phyloP scores from a whole-genome alignment of 2,329 filamentous ascomycete genomes.

The Aspergillus viridinutans region DNA sequence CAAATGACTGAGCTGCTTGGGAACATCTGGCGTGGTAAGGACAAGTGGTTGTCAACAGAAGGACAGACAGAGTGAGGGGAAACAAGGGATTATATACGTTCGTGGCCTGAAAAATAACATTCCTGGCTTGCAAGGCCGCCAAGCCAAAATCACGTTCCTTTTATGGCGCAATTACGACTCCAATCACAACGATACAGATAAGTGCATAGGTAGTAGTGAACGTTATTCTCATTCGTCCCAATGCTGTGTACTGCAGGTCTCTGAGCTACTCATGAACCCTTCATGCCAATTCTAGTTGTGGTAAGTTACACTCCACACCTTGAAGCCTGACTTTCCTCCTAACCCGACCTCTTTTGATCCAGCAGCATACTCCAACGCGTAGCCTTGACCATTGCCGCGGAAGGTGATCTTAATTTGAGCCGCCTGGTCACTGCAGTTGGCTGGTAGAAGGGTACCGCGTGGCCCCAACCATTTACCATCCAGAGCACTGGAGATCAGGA shows the following conservation, averaged over 20 bases:
- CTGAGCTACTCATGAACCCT: neutral
- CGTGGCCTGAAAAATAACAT: neutral
- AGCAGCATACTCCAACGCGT: constrained; percentile 28
- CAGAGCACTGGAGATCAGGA: constrained; percentile 40
- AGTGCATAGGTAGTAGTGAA: no score
- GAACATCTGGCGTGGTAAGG: neutral
- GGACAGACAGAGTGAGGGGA: neutral
- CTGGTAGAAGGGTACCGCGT: constrained; percentile 17
- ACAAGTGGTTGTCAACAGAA: neutral
- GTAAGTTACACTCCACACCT: constrained; percentile 33
- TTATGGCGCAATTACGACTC: neutral
- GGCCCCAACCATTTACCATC: constrained; percentile 38
- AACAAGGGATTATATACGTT: neutral
- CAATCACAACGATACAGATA: neutral
- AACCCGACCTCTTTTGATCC: constrained; percentile 6
- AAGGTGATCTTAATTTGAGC: constrained; percentile 31
- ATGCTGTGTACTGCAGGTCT: neutral
- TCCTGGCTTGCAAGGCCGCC: neutral
- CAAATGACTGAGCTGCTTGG: neutral
- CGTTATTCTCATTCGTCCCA: no score
- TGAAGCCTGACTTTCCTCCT: constrained; percentile 17
- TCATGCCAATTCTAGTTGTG: constrained; percentile 12
- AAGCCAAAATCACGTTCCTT: neutral
- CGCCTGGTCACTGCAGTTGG: constrained; percentile 14
- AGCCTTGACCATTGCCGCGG: constrained; percentile 33